Evolutionary conservation across 352 stramenopile species (phyloP), one percentile per base, ranked within the genome.

Genomic region (Hyaloperonospora brassicae): DNA sequence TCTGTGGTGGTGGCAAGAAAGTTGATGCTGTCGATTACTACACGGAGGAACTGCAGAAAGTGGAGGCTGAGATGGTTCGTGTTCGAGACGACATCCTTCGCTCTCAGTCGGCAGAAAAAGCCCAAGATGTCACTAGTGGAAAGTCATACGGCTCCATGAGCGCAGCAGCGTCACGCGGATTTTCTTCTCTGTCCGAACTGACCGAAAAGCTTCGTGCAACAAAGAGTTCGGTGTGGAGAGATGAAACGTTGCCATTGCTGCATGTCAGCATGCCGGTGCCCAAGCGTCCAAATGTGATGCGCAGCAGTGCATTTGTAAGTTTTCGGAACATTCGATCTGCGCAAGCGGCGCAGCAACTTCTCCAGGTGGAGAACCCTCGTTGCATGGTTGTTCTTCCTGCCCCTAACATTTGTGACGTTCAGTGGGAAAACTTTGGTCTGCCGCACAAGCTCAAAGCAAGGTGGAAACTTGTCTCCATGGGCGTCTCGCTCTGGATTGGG

Each of bases 381-480:
- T 70, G 82, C 24, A 82, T 89, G 62, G 53, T 71, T 25, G 62
- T 91, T 9, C 50, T 70, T 22, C 59, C 73, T n/a, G 80, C 80
- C 23, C 80, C 80, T 8, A 78, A 87, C 42, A 69, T 83, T 40
- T 62, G 76, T 48, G 80, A 89, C 45, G 65, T 89, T 34, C 66
- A 80, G 51, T 91, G 80, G 80, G 78, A 85, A 50, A 91, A 91
- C 62, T 81, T 91, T 64, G 80, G 80, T 14, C 57, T 86, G 1
- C 67, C 68, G 10, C 70, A 86, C 47, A 70, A 77, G 31, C 53
- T 81, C 30, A 77, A 84, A 65, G 65, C 60, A n/a, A 77, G 77
- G 51, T 86, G 76, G 71, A 76, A 71, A 27, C 52, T 87, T 11
- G 61, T 87, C 43, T 78, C 79, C 8, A 64, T 71, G 42, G 61